Conservation (phyloP, 2,329 filamentous ascomycete species). For the Monosporascus sp. region DNA sequence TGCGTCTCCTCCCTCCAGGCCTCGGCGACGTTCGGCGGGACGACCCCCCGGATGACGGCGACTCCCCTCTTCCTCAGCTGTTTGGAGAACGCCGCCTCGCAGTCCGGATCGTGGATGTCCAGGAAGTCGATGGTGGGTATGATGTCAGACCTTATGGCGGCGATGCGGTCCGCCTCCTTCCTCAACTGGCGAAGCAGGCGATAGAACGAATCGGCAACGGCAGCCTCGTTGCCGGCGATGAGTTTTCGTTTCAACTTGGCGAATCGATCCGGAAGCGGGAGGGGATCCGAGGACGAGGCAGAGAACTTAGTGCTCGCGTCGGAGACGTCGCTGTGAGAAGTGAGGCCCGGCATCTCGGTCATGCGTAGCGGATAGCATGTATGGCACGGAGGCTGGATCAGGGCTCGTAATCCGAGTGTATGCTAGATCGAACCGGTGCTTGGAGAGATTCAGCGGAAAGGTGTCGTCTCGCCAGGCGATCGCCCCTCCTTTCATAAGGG, state of each 20-base stretch:
- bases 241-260: slow-evolving; percentile 36
- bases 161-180: slow-evolving; percentile 32
- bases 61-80: slow-evolving; percentile 52
- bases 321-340: slow-evolving; percentile 14
- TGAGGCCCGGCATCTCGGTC: background rate
- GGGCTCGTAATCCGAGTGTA: too few species aligned
- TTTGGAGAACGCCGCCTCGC: slow-evolving; percentile 20
- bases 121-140: slow-evolving; percentile 38
- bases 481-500: too few species aligned
- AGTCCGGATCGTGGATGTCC: slow-evolving; percentile 27
- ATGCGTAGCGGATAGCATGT: background rate
- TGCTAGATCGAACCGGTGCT: too few species aligned
- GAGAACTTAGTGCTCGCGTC: slow-evolving; percentile 12
- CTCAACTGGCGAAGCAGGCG: slow-evolving; percentile 32
- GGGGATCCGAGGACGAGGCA: slow-evolving; percentile 30
- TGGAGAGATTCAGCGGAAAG: too few species aligned
- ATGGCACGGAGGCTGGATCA: too few species aligned
- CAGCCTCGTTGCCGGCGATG: slow-evolving; percentile 32
- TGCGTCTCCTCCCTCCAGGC: slow-evolving; percentile 60
- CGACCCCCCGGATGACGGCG: slow-evolving; percentile 60
- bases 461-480: too few species aligned
- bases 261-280: slow-evolving; percentile 37
- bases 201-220: slow-evolving; percentile 35
- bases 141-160: slow-evolving; percentile 27
- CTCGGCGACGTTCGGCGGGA: slow-evolving; percentile 56